Base-by-base conservation (phyloP, 805 yeast species). In the Kluyveromyces dobzhanskii region DNA sequence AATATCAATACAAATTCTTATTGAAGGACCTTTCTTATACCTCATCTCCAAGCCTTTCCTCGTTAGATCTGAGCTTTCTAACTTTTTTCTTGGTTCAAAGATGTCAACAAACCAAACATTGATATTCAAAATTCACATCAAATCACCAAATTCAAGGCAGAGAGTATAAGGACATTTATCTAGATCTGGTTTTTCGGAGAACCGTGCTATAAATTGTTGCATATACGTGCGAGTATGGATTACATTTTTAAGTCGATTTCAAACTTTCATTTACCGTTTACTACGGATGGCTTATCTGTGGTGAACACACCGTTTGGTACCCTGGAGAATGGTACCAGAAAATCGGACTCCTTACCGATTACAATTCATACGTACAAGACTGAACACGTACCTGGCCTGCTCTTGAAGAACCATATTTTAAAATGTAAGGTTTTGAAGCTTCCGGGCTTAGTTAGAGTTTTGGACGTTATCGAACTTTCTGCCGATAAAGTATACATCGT, bases 211-310 rank as follows among this genome's bases (percentile, higher is more conserved):
- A 21, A 21, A 21, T 21, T 21, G 6, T 21, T 21, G 24, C 9
- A 9, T 9, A 9, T 21, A 21, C 24, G 9, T 6, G 24, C 9
- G 9, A 21, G 9, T 21, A 58, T 58, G 63, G 57, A 58, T 43
- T 57, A 57, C 35, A 46, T 58, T 21, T 56, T 58, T 44, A 58
- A 55, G 30, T 50, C 56, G 18, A 39, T 58, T 8, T 53, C 61
- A 2, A 56, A 51, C 35, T 57, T 55, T 38, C 62, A 58, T 36
- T 55, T 56, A 25, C 62, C 63, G 5, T 59, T 55, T 35, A 40
- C 50, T 24, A 38, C 54, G 18, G 58, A 51, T 7, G 45, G 47
- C 12, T 41, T 40, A 24, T 48, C 59, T 3, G 42, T 46, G 12
- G 47, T 48, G 29, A 39, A 45, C 19, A 53, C 54, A 2, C 39